Evolutionary conservation across 768 basidiomycete genomes (phyloP).

Genomic region (Kwoniella sp.): DNA sequence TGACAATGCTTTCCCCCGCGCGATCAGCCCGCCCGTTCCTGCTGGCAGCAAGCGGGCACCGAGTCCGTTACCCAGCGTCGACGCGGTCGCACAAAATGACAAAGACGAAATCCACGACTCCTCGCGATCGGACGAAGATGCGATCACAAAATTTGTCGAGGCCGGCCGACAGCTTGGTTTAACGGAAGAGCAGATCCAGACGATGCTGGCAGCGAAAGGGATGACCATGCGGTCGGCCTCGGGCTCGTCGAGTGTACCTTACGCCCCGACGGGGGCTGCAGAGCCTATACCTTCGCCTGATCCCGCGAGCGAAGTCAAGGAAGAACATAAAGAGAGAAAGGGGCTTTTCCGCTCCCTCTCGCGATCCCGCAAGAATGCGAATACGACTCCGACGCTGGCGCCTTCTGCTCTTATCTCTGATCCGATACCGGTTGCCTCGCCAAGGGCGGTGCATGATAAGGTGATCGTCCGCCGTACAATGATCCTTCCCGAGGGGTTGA

Average conservation of each 20-base stretch:
- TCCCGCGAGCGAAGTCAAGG: not conserved
- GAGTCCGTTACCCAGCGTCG: not conserved
- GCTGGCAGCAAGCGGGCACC: not conserved
- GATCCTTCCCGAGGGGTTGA: constrained; percentile 15
- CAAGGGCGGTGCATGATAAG: constrained; percentile 2
- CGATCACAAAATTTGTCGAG: constrained; percentile 32
- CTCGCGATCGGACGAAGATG: constrained; percentile 17
- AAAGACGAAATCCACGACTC: no score
- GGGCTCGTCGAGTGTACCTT: not conserved
- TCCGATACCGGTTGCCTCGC: not conserved
- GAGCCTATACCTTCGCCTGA: not conserved
- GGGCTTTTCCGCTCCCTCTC: constrained; percentile 36
- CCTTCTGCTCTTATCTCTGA: constrained; percentile 3
- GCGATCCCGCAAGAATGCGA: constrained; percentile 21
- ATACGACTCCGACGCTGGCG: not conserved
- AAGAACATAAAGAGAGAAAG: constrained; percentile 16
- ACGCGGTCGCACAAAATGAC: not conserved
- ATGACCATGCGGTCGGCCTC: not conserved
- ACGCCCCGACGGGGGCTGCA: not conserved
- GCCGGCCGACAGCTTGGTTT: constrained; percentile 35
- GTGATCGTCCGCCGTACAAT: constrained; percentile 17
- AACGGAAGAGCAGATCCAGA: constrained; percentile 25
- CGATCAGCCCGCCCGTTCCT: not conserved
- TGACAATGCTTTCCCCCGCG: not conserved
- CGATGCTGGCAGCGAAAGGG: constrained; percentile 32